These are phyloP conservation scores for Emmonsiellopsis sp. DNA, from an alignment of 2,329 filamentous ascomycete genomes.

Conservation along the genomic window DNA sequence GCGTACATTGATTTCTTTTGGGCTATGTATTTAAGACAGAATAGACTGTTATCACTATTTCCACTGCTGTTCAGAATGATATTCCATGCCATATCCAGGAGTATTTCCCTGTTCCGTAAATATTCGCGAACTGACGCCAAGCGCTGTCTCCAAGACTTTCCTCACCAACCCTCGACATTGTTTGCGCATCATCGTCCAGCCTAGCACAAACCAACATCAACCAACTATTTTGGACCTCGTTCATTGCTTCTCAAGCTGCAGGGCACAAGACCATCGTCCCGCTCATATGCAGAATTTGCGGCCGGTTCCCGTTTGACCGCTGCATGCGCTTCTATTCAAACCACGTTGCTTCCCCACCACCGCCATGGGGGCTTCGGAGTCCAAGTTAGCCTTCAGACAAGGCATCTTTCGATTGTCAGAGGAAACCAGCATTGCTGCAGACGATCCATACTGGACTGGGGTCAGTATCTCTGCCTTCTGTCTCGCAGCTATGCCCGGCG, in stretches of 20 bases:
- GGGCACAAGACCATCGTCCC: background rate
- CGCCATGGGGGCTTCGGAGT: conserved; percentile 92
- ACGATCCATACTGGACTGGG: conserved; percentile 88
- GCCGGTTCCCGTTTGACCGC: background rate
- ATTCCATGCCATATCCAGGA: too few species aligned
- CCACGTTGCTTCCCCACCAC: conserved; percentile 12
- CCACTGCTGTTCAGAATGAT: too few species aligned
- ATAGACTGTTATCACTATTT: background rate
- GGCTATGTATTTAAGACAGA: too few species aligned
- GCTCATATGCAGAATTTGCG: background rate
- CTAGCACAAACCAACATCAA: too few species aligned
- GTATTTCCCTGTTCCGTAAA: too few species aligned
- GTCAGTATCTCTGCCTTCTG: conserved; percentile 44
- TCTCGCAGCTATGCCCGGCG: background rate
- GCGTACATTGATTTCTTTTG: background rate
- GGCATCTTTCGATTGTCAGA: conserved; percentile 96
- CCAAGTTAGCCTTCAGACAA: conserved; percentile 97
- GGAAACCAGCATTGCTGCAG: conserved; percentile 73
- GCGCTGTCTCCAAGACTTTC: too few species aligned
- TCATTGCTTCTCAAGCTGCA: too few species aligned
- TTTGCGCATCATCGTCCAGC: too few species aligned
- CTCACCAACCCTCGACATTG: too few species aligned
- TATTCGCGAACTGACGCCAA: too few species aligned
- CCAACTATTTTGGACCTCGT: too few species aligned
- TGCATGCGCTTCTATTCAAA: background rate